Percentiles rank a stretch among this genome's conserved stretches.
Conservation (phyloP, 2,329 filamentous ascomycete species). For the Curvularia sp. region DNA sequence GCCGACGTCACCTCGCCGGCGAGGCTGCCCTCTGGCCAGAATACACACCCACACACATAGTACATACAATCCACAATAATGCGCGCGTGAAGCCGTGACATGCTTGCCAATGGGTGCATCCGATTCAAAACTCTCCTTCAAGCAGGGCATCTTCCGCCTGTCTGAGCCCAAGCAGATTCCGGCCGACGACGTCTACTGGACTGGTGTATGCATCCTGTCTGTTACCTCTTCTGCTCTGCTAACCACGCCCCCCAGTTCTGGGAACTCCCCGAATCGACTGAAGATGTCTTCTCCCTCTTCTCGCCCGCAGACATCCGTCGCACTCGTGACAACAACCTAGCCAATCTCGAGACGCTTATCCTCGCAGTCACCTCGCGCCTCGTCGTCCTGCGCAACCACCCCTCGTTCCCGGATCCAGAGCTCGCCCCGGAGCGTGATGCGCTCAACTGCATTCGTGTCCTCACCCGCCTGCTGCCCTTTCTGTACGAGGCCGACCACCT, state of each 20-base stretch:
- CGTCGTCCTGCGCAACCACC: slow-evolving; percentile 82
- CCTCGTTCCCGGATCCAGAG: slow-evolving; percentile 86
- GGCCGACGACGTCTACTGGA: slow-evolving; percentile 90
- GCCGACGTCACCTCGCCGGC: slow-evolving; percentile 30
- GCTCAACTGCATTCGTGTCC: slow-evolving; percentile 92
- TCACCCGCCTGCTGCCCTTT: slow-evolving; percentile 89
- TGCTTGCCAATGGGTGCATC: slow-evolving; percentile 83
- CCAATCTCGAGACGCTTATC: slow-evolving; percentile 89
- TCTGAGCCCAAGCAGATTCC: slow-evolving; percentile 90
- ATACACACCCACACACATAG: slow-evolving; percentile 3
- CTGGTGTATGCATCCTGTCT: slow-evolving; percentile 70
- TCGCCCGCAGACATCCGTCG: slow-evolving; percentile 80
- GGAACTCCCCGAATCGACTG: slow-evolving; percentile 93
- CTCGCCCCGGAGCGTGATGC: slow-evolving; percentile 83
- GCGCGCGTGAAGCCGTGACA: slow-evolving; percentile 39
- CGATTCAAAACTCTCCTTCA: slow-evolving; percentile 98
- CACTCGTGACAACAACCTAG: slow-evolving; percentile 81
- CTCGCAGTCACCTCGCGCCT: slow-evolving; percentile 83
- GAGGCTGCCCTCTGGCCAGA: slow-evolving; percentile 14
- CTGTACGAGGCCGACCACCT: slow-evolving; percentile 88
- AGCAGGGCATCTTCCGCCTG: slow-evolving; percentile 95
- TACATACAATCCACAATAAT: slow-evolving; percentile 10
- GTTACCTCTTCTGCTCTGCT: slow-evolving; percentile 18
- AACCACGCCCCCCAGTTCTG: slow-evolving; percentile 71
- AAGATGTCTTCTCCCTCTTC: slow-evolving; percentile 97